Evolutionary conservation across 257 asterid genomes (phyloP), one percentile per base, ranked within the genome.

Genomic region (Coffea eugenioides): DNA sequence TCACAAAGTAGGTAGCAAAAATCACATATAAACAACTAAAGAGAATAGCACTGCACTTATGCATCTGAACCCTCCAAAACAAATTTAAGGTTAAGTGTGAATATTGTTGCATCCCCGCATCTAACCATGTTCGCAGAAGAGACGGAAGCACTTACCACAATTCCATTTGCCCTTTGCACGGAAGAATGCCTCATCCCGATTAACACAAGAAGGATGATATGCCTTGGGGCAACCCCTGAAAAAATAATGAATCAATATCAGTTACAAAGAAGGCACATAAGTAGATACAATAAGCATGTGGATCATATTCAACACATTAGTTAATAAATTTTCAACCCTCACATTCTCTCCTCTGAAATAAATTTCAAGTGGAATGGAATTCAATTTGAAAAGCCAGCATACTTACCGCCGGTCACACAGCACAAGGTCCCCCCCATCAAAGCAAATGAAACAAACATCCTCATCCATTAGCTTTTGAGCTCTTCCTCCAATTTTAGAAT

Each of bases 391-490:
- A 41, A 71, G 61, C 73, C 79, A 76, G 51, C 84, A 71, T 83
- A 39, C 86, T 81, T 84, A 95, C 99, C 98, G 88, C 15, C 96
- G 93, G 82, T 93, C 98, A 86, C 99, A 95, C 46, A 95, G 86
- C 77, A 93, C 94, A 14, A 95, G 97, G 62, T 90, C 90, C 73
- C 99, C 99, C 70, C 99, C 99, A 85, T 95, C 98, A 78, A 95
- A 95, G 93, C 99, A 95, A 84, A 95, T 92, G 90, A 95, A 93
- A 83, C 99, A 95, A 74, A 95, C 99, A 82, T 95, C 98, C 79
- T 95, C 98, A 46, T 88, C 98, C 41, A 83, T 87, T 0, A 83
- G 70, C 88, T 91, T 92, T 88, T 82, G 87, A 78, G 92, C 79
- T 86, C 82, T 91, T 70, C 87, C 68, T 8, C 84, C 61, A 61